Evolutionary conservation across 2,329 filamentous ascomycete genomes (phyloP).

Genomic region (Fusarium sp.): DNA sequence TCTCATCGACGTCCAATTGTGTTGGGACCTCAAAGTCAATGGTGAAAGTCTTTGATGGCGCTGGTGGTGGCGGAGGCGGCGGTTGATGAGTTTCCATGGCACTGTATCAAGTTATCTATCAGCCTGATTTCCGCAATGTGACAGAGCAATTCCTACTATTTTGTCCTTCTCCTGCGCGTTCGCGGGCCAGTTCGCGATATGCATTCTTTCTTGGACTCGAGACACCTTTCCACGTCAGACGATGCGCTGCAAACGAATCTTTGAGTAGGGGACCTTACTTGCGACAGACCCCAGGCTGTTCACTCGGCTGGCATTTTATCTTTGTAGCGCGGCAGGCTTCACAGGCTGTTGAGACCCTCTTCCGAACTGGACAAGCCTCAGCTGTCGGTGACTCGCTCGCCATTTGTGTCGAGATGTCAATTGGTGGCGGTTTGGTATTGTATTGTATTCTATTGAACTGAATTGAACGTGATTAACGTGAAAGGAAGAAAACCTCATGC

Average conservation of each 20-base stretch:
- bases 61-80: slow-evolving; percentile 39
- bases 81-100: slow-evolving; percentile 37
- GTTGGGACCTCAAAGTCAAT: slow-evolving; percentile 61
- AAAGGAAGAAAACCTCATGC: background rate
- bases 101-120: background rate
- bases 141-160: slow-evolving; percentile 46
- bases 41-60: slow-evolving; percentile 61
- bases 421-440: background rate
- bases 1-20: slow-evolving; percentile 50
- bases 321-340: slow-evolving; percentile 65
- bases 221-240: slow-evolving; percentile 52
- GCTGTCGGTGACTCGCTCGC: slow-evolving; percentile 15
- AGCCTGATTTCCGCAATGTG: background rate
- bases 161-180: slow-evolving; percentile 57
- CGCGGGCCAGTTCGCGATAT: slow-evolving; percentile 60
- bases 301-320: slow-evolving; percentile 61
- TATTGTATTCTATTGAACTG: too few relatives aligned
- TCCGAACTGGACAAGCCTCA: slow-evolving; percentile 28
- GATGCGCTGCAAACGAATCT: background rate
- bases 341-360: slow-evolving; percentile 56
- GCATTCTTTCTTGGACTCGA: slow-evolving; percentile 63
- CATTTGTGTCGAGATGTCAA: slow-evolving; percentile 1
- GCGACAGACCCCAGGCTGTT: slow-evolving; percentile 59
- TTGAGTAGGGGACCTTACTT: slow-evolving; percentile 51
- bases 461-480: background rate